Conservation (phyloP, 2,329 filamentous ascomycete species). For the Stemphylium lycopersici region DNA sequence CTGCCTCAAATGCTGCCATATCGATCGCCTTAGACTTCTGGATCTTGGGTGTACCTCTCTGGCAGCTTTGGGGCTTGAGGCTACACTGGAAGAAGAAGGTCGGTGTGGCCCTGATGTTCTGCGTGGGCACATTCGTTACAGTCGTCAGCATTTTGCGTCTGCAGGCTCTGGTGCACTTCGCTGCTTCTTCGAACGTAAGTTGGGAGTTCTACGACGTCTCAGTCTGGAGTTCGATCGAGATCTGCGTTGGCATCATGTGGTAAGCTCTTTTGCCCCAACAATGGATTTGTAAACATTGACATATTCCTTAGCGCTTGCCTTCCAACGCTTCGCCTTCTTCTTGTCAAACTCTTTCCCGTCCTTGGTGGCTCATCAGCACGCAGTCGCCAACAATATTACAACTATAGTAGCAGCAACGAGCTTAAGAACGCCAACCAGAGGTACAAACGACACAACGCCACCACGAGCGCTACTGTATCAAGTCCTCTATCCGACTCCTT, state of each 20-base stretch:
- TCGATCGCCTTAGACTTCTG: slow-evolving; percentile 45
- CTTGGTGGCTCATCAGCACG: slow-evolving; percentile 44
- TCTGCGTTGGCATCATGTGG: slow-evolving; percentile 52
- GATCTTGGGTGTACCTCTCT: slow-evolving; percentile 46
- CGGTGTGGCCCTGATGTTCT: slow-evolving; percentile 49
- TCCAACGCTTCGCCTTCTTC: slow-evolving; percentile 47
- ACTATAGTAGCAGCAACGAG: slow-evolving; percentile 34
- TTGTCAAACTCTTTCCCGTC: slow-evolving; percentile 46
- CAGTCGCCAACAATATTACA: slow-evolving; percentile 30
- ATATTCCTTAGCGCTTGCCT: slow-evolving; percentile 45
- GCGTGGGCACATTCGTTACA: slow-evolving; percentile 50
- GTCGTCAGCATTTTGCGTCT: slow-evolving; percentile 54
- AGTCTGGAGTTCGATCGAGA: slow-evolving; percentile 52
- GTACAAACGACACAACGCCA: slow-evolving; percentile 10
- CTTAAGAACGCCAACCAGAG: slow-evolving; percentile 22
- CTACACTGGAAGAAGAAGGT: slow-evolving; percentile 49
- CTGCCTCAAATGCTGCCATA: slow-evolving; percentile 40
- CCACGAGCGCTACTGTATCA: slow-evolving; percentile 1
- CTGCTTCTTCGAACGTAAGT: slow-evolving; percentile 49
- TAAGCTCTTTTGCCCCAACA: slow-evolving; percentile 3
- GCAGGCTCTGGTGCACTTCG: slow-evolving; percentile 52
- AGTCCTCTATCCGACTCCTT: slow-evolving; percentile 4
- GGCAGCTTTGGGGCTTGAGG: slow-evolving; percentile 42
- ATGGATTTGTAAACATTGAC: background rate
- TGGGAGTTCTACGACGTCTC: slow-evolving; percentile 51